Evolutionary conservation across 768 basidiomycete genomes (phyloP).

Genomic region (Suillus tomentosus): DNA sequence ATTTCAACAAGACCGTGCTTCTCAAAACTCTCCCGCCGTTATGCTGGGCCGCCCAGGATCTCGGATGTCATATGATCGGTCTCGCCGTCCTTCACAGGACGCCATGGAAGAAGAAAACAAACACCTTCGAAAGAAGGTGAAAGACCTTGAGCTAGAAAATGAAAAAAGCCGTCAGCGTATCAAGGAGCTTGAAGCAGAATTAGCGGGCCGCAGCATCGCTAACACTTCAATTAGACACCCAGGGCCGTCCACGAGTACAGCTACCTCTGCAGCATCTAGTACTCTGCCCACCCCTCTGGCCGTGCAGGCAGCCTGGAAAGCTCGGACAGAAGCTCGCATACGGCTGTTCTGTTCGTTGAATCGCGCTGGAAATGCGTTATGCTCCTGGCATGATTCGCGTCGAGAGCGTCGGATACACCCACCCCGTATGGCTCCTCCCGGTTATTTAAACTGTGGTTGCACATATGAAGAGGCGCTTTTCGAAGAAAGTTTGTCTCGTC

Average conservation of each 20-base stretch:
- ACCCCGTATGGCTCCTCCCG: slow-evolving; percentile 77
- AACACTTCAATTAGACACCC: slow-evolving; percentile 2
- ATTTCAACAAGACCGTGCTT: slow-evolving; percentile 9
- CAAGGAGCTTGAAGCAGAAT: slow-evolving; percentile 48
- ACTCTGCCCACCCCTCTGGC: slow-evolving; percentile 42
- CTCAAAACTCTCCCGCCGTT: not conserved
- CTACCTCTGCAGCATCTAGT: slow-evolving; percentile 21
- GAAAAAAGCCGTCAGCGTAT: slow-evolving; percentile 50
- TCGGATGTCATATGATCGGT: slow-evolving; percentile 29
- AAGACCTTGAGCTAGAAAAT: slow-evolving; percentile 64
- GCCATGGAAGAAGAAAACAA: slow-evolving; percentile 52
- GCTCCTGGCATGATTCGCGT: slow-evolving; percentile 89
- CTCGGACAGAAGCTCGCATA: slow-evolving; percentile 71
- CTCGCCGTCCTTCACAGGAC: slow-evolving; percentile 27
- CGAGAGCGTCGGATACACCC: slow-evolving; percentile 78
- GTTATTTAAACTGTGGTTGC: slow-evolving; percentile 85
- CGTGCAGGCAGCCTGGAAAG: slow-evolving; percentile 61
- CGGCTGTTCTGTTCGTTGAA: slow-evolving; percentile 79
- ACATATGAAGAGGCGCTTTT: slow-evolving; percentile 84
- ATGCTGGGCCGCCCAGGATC: slow-evolving; percentile 23
- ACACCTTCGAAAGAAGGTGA: slow-evolving; percentile 56
- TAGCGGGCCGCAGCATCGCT: slow-evolving; percentile 34
- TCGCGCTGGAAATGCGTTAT: slow-evolving; percentile 85
- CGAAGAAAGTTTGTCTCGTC: slow-evolving; percentile 79
- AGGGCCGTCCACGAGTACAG: slow-evolving; percentile 22